Evolutionary conservation across 805 yeast species (phyloP).

Genomic region (Monosporozyma unispora): DNA sequence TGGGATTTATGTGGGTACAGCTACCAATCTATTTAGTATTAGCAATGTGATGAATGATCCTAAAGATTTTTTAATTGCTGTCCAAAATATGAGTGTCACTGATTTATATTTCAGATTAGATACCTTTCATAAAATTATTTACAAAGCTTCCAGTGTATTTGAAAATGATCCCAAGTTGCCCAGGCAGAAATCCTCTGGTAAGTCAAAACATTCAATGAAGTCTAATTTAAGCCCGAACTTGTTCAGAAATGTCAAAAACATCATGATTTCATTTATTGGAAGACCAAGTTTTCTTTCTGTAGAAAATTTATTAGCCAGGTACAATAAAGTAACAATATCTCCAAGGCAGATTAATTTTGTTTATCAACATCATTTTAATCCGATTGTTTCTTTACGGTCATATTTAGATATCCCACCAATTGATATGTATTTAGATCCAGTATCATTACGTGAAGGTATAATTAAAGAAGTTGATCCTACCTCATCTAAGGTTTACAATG

Average conservation of each 20-base stretch:
- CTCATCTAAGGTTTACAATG: constrained; percentile 21
- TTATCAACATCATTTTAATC: constrained; percentile 72
- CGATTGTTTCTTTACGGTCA: constrained; percentile 68
- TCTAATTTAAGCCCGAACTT: constrained; percentile 17
- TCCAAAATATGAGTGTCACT: constrained; percentile 71
- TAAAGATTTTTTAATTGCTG: constrained; percentile 53
- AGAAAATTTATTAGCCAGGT: constrained; percentile 48
- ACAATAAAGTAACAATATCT: constrained; percentile 55
- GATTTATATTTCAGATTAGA: constrained; percentile 80
- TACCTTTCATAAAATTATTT: constrained; percentile 68
- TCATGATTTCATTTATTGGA: constrained; percentile 72
- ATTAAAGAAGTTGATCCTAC: constrained; percentile 66
- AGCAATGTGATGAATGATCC: constrained; percentile 72
- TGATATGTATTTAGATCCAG: constrained; percentile 77
- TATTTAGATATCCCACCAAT: constrained; percentile 84
- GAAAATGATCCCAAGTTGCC: not conserved
- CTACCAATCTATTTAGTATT: constrained; percentile 74
- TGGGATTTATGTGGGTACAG: constrained; percentile 80
- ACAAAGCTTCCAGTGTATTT: constrained; percentile 46
- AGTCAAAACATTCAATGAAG: constrained; percentile 1
- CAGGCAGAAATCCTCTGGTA: not conserved
- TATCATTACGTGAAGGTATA: constrained; percentile 83
- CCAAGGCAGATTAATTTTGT: constrained; percentile 66
- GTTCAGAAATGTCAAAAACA: constrained; percentile 58
- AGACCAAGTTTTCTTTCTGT: constrained; percentile 61